Base-by-base conservation (phyloP, 2,329 filamentous ascomycete species). In the Neoscytalidium dimidiatum region DNA sequence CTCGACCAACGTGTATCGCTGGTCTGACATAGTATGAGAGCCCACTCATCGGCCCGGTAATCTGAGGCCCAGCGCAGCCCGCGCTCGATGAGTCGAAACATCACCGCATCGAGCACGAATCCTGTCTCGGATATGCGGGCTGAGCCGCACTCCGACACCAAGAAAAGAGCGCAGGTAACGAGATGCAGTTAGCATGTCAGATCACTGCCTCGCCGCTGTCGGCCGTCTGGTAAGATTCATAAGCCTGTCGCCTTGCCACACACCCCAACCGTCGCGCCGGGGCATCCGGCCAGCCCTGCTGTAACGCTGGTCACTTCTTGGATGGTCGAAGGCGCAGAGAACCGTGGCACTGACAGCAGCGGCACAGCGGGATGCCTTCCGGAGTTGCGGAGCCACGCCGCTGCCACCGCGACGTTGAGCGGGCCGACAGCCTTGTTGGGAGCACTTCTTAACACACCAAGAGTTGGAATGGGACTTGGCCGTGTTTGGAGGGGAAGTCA, bases 1-100 rank as follows among this genome's bases (percentile, higher is more conserved):
- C 60, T 44, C 29, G 29, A 19, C 46, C 60, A 51, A 28, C 46
- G 60, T 52, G 49, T 43, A 64, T 33, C 21, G 61, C 61, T 64
- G 35, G 61, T 46, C 49, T 64, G 61, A 64, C 61, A 64, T 56
- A 56, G 61, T 33, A 46, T 35, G 61, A 64, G 49, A 64, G 49
- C 49, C 61, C 61, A 53, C 61, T 46, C 49, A 53, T 56, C 48
- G 61, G 49, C 49, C 61, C 61, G 61, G 49, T 56, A 56, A 56
- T 56, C n/a, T 52, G 35, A 31, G 33, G 35, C 61, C 31, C 41
- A 46, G 61, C 19, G 38, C 56, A 60, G 26, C 56, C 26, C 23
- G 56, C 41, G 41, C 56, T 33, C 41, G 38, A 46, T 60, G 56
- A 60, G 38, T 60, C 56, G 56, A 60, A 46, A 44, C 41, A 60